phyloP scores from a whole-genome alignment of 345 rosid species.

The Eucalyptus tenuipes region DNA sequence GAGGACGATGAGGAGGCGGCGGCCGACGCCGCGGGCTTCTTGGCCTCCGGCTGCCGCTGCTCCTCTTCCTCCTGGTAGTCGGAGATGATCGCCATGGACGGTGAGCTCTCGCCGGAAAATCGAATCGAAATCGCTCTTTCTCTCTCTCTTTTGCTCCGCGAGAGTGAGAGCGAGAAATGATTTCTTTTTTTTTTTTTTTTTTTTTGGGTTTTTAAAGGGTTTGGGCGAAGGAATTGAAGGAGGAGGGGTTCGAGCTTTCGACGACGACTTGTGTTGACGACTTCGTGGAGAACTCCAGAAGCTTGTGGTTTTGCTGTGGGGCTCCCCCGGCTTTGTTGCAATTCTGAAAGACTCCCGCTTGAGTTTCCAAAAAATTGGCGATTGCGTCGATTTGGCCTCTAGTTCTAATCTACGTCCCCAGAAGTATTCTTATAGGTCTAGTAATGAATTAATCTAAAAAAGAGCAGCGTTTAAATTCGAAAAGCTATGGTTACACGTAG shows the following conservation, averaged over 20 bases:
- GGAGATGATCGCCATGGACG: slow-evolving; percentile 74
- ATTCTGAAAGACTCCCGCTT: neutral
- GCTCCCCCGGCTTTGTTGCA: neutral
- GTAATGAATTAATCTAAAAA: neutral
- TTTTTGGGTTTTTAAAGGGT: neutral
- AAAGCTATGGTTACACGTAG: neutral
- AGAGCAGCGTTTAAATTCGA: neutral
- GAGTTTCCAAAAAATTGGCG: neutral
- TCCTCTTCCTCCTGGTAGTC: slow-evolving; percentile 54
- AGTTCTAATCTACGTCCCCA: neutral
- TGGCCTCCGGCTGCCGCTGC: neutral
- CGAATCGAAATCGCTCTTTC: neutral
- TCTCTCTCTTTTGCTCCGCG: neutral
- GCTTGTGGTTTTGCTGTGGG: neutral
- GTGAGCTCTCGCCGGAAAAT: neutral
- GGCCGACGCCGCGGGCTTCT: slow-evolving; percentile 6
- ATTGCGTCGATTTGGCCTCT: neutral
- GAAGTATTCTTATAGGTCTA: rapidly evolving
- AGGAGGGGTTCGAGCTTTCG: too few relatives aligned
- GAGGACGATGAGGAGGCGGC: slow-evolving; percentile 3
- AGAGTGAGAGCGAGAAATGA: neutral
- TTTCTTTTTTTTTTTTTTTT: neutral
- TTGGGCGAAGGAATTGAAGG: neutral
- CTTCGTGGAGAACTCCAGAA: neutral
- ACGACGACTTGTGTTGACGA: neutral